A percentile compares a stretch with the other conserved stretches of the same genome.
Evolutionary conservation across 2,329 filamentous ascomycete species (phyloP).

Genomic region (Talaromyces marneffei): DNA sequence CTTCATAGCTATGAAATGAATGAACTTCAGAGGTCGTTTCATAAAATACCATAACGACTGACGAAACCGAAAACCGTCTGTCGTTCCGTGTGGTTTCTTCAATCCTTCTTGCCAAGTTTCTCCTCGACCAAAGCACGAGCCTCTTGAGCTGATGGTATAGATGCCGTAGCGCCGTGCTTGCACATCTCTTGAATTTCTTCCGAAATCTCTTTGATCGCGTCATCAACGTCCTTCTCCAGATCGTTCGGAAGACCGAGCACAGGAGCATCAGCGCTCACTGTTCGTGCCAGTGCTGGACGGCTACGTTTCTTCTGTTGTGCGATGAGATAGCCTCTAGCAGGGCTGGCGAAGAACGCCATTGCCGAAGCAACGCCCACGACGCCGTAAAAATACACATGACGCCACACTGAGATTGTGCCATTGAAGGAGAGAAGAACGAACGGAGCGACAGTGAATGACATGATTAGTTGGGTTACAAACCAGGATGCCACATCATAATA

Average conservation of each 20-base stretch:
- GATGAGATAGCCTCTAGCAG: conserved; percentile 59
- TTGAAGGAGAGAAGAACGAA: conserved; percentile 76
- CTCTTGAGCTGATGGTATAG: conserved; percentile 45
- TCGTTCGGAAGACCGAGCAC: conserved; percentile 75
- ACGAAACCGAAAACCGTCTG: background rate
- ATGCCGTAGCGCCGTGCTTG: conserved; percentile 41
- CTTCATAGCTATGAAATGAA: background rate
- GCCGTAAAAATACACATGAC: conserved; percentile 81
- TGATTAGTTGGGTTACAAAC: conserved; percentile 70
- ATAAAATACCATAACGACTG: background rate
- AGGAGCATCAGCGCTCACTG: conserved; percentile 44
- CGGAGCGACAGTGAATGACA: conserved; percentile 75
- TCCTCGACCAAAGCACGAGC: conserved; percentile 49
- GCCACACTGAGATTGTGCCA: conserved; percentile 70
- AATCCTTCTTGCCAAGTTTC: conserved; percentile 21
- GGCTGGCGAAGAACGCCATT: conserved; percentile 72
- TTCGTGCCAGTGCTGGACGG: conserved; percentile 25
- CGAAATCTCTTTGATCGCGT: conserved; percentile 69
- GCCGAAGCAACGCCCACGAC: conserved; percentile 60
- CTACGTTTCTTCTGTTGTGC: conserved; percentile 55
- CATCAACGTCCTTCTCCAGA: conserved; percentile 66
- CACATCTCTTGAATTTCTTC: conserved; percentile 62
- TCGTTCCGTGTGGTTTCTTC: background rate
- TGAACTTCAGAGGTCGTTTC: background rate
- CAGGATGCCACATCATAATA: conserved; percentile 80